These are phyloP conservation scores for Colletotrichum chrysophilum DNA, from an alignment of 2,329 filamentous ascomycete species.

Conservation along the genomic window DNA sequence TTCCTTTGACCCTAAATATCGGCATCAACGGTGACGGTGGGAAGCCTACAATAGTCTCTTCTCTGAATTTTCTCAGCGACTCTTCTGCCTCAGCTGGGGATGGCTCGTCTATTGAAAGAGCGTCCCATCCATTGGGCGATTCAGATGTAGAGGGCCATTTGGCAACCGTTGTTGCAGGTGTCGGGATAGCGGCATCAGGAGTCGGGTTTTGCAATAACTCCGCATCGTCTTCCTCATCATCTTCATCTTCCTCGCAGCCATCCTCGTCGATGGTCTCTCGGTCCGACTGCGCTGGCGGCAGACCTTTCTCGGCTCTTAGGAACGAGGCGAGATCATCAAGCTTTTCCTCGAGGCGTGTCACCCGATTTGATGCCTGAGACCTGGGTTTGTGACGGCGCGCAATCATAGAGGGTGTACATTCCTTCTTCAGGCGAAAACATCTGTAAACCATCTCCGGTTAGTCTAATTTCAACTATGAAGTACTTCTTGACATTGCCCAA, in stretches of 20 bases:
- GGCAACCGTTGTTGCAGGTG: neutral
- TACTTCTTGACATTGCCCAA: neutral
- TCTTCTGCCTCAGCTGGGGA: neutral
- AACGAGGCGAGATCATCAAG: neutral
- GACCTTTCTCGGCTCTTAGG: neutral
- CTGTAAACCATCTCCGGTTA: neutral
- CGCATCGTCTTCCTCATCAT: neutral
- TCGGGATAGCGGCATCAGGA: neutral
- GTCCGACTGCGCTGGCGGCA: rapidly evolving
- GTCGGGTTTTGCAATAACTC: rapidly evolving
- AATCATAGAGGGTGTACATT: neutral
- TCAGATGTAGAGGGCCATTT: neutral
- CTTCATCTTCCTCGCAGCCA: rapidly evolving
- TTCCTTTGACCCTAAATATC: rapidly evolving
- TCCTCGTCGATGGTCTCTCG: rapidly evolving
- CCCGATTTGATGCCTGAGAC: neutral
- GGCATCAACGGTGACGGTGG: no score
- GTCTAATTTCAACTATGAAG: rapidly evolving
- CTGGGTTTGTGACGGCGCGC: neutral
- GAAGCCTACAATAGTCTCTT: neutral
- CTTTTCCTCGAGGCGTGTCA: neutral
- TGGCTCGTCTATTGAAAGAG: neutral
- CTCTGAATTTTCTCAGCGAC: neutral
- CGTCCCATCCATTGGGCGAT: rapidly evolving
- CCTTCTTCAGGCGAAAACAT: neutral